Base-by-base conservation (phyloP, 495 filamentous ascomycete species). In the Filosporella fistucella region DNA sequence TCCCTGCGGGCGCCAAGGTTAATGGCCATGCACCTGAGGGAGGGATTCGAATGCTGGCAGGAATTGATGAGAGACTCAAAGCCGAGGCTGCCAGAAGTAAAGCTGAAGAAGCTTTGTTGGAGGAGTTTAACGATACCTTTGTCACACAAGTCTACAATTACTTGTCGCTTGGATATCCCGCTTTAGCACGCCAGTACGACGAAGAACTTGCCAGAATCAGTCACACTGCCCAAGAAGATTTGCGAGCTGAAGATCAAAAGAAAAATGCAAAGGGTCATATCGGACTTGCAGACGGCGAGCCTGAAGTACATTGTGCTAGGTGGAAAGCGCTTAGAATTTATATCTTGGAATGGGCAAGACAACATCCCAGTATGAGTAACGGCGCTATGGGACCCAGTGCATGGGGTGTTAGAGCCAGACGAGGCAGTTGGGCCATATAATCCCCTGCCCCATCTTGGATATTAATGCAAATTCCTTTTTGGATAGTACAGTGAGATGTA, bases 61-160 rank as follows among this genome's bases (percentile, higher is more conserved):
- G 63, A 23, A 63, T 78, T 14, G 69, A 75, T 44, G 72, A 78
- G 28, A 60, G 65, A 40, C 55, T 76, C 3, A 64, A 61, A 50
- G 65, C 68, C 26, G 70, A 76, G 38, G 70, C 71, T 51, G 72
- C 68, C 36, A 66, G 68, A 8, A 61, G 65, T n/a, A 68, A 69
- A 45, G 58, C 66, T 13, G 72, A 75, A 50, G 72, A 80, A 32
- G 58, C 70, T 25, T 72, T 85, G 30, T 69, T 78, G 11, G 65
- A 70, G 38, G 88, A 93, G 59, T 89, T 90, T 55, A 63, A 82
- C 47, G 88, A 95, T 63, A 72, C 66, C n/a, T 91, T 95, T 66
- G 79, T 96, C 32, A 94, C 89, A 2, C 90, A 96, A 63, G 88
- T 96, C 14, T 96, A 91, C 70, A 95, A 96, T 61, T 96, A 96